Evolutionary conservation across 331 rosid species (phyloP).

Genomic region (Saraca asoca): DNA sequence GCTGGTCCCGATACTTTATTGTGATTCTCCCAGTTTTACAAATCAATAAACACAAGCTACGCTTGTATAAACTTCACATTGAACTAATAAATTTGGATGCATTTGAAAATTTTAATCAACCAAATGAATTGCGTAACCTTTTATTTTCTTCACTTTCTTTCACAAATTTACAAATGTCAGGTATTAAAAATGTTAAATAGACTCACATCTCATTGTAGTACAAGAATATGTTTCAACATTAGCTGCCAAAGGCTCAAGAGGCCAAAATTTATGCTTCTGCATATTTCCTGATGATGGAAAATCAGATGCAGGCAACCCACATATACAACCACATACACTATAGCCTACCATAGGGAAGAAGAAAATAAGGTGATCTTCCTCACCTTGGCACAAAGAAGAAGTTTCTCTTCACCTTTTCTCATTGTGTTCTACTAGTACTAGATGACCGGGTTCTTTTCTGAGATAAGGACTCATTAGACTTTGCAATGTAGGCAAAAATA

Average conservation of each 20-base stretch:
- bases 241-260: conserved; percentile 10
- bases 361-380: conserved; percentile 9
- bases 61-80: too few species aligned
- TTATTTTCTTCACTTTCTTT: neutral
- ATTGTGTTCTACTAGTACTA: conserved; percentile 30
- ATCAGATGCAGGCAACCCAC: neutral
- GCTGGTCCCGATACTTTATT: too few species aligned
- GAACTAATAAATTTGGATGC: too few species aligned
- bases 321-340: neutral
- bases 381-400: conserved; percentile 13
- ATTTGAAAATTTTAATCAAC: conserved; percentile 13
- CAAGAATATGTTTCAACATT: conserved; percentile 6
- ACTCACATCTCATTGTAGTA: conserved; percentile 1
- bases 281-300: conserved; percentile 1
- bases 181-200: conserved; percentile 4
- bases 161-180: neutral
- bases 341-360: conserved; percentile 6
- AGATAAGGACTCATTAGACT: conserved; percentile 33
- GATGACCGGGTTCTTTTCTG: conserved; percentile 31
- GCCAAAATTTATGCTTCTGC: conserved; percentile 12
- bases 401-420: conserved; percentile 4
- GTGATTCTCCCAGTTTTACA: too few species aligned
- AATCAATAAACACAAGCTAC: too few species aligned
- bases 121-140: neutral
- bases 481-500: conserved; percentile 43